phyloP scores from a whole-genome alignment of 2,329 filamentous ascomycete genomes.

The Fusarium brevicatenulatum region DNA sequence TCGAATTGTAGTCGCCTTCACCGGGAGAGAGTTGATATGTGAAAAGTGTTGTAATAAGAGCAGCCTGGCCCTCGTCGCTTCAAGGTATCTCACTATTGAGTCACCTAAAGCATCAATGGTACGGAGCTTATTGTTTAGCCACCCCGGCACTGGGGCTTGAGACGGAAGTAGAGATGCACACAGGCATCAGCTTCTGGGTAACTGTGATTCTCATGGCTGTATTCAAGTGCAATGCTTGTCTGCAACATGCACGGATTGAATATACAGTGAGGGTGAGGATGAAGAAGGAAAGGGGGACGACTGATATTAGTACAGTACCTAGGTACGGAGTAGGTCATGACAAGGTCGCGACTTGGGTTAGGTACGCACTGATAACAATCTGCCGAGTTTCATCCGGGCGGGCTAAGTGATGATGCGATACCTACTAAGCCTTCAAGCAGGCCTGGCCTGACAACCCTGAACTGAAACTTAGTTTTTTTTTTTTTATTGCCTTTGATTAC shows the following conservation, averaged over 20 bases:
- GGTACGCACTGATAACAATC: constrained; percentile 26
- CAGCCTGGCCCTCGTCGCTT: constrained; percentile 35
- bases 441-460: not conserved
- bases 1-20: not conserved
- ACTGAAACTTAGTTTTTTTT: not conserved
- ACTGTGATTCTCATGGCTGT: constrained; percentile 35
- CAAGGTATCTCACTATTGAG: constrained; percentile 22
- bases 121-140: constrained; percentile 52
- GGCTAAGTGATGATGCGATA: constrained; percentile 41
- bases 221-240: constrained; percentile 26
- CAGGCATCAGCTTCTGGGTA: constrained; percentile 26
- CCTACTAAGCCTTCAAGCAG: constrained; percentile 13
- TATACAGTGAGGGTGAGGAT: constrained; percentile 19
- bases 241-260: constrained; percentile 36
- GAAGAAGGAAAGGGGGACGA: constrained; percentile 24
- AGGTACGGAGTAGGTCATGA: constrained; percentile 4
- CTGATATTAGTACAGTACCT: constrained; percentile 6
- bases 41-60: constrained; percentile 19
- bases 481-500: not conserved
- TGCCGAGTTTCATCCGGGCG: constrained; percentile 41
- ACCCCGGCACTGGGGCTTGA: constrained; percentile 66
- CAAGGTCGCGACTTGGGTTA: constrained; percentile 18
- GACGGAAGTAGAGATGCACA: constrained; percentile 38
- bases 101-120: constrained; percentile 41
- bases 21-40: constrained; percentile 1